phyloP scores from a whole-genome alignment of 2,329 filamentous ascomycete species.

The Nannizzia gypsea region DNA sequence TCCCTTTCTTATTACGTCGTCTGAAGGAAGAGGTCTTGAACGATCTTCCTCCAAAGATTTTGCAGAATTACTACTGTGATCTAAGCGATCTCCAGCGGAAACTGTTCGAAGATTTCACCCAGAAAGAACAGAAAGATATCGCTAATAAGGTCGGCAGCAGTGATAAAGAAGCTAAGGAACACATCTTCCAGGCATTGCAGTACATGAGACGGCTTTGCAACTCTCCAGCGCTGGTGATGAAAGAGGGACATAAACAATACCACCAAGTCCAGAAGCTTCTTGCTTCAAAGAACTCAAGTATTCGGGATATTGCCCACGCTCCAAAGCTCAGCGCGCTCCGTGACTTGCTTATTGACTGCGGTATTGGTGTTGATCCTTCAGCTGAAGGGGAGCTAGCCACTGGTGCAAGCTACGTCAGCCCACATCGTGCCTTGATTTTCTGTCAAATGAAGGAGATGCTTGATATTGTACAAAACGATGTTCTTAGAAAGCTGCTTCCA shows the following conservation, averaged over 20 bases:
- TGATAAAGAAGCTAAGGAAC: conserved; percentile 89
- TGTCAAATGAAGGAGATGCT: conserved; percentile 99
- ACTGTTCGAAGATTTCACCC: conserved; percentile 91
- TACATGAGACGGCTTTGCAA: conserved; percentile 99
- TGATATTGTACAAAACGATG: conserved; percentile 93
- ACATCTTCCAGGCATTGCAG: conserved; percentile 97
- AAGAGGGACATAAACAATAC: conserved; percentile 82
- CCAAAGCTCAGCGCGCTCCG: conserved; percentile 84
- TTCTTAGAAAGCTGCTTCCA: conserved; percentile 80
- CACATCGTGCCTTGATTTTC: conserved; percentile 90
- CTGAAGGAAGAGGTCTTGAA: conserved; percentile 96
- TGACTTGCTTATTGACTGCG: conserved; percentile 94
- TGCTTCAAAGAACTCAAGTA: conserved; percentile 61
- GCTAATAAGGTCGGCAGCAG: conserved; percentile 69
- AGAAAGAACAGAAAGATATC: conserved; percentile 81
- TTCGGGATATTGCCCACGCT: conserved; percentile 78
- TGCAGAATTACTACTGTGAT: conserved; percentile 99
- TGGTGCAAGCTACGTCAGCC: conserved; percentile 72
- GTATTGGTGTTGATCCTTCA: conserved; percentile 69
- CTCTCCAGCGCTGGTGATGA: conserved; percentile 90
- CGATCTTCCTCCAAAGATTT: conserved; percentile 91
- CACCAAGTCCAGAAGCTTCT: conserved; percentile 75
- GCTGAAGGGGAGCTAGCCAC: conserved; percentile 47
- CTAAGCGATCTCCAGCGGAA: conserved; percentile 88
- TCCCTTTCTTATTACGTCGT: conserved; percentile 89